phyloP scores from a whole-genome alignment of 768 basidiomycete species.

The Serpula lacrymans region DNA sequence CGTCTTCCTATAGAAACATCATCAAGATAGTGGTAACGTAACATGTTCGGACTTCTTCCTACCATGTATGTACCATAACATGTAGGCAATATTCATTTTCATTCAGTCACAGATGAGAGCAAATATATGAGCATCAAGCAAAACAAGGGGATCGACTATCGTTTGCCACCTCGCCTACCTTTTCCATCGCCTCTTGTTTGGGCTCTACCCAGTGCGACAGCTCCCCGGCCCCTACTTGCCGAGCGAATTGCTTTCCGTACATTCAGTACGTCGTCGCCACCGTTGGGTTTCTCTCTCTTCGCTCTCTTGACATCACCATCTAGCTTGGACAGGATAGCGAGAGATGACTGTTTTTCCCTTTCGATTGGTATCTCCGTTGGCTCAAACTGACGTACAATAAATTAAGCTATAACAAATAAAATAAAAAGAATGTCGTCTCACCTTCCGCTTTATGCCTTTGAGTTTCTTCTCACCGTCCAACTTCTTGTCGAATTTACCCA shows the following conservation, averaged over 20 bases:
- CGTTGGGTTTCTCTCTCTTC: slow-evolving; percentile 39
- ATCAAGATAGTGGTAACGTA: not conserved
- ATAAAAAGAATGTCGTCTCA: slow-evolving; percentile 26
- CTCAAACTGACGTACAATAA: slow-evolving; percentile 66
- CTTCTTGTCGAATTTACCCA: slow-evolving; percentile 91
- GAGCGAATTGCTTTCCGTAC: slow-evolving; percentile 83
- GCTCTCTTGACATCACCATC: slow-evolving; percentile 63
- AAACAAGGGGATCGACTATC: slow-evolving; percentile 8
- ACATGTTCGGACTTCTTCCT: not conserved
- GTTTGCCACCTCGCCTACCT: slow-evolving; percentile 28
- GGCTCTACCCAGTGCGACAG: slow-evolving; percentile 51
- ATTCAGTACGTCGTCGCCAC: slow-evolving; percentile 66
- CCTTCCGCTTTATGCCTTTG: slow-evolving; percentile 91
- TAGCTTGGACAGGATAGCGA: slow-evolving; percentile 75
- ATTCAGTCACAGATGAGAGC: too few species aligned
- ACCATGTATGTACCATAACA: too few species aligned
- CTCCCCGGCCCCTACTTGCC: slow-evolving; percentile 68
- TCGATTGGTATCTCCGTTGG: slow-evolving; percentile 65
- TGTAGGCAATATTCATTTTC: too few species aligned
- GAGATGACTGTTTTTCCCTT: slow-evolving; percentile 67
- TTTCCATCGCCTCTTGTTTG: slow-evolving; percentile 22
- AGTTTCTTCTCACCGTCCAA: slow-evolving; percentile 91
- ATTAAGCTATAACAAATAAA: not conserved
- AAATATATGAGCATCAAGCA: too few species aligned
- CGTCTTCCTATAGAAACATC: slow-evolving; percentile 24